Conservation (phyloP, 2,329 filamentous ascomycete species). For the Dothiorella sarmentorum region DNA sequence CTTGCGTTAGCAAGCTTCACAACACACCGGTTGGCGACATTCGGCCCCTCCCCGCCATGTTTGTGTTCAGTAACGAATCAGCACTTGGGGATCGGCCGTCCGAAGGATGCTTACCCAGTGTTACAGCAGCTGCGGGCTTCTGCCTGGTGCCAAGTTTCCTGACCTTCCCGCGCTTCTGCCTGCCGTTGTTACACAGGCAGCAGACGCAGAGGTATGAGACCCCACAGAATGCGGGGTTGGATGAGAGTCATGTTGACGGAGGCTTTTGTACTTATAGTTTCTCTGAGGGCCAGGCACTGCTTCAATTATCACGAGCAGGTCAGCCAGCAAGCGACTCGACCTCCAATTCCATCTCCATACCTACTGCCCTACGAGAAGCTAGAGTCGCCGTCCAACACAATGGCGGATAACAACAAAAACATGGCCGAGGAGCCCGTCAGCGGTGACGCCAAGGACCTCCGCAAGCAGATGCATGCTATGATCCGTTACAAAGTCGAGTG, state of each 20-base stretch:
- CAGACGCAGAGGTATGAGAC: not conserved
- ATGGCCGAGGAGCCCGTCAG: not conserved
- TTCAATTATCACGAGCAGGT: not conserved
- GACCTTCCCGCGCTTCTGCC: not conserved
- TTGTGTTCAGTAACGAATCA: no score
- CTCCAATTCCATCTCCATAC: no score
- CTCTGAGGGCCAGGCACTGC: not conserved
- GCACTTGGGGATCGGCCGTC: no score
- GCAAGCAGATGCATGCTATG: not conserved
- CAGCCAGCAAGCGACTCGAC: no score
- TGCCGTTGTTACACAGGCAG: not conserved
- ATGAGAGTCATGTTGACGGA: not conserved
- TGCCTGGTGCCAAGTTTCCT: not conserved
- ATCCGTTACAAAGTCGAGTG: conserved; percentile 15
- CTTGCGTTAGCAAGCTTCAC: no score
- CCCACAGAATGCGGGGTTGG: not conserved
- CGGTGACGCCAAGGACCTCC: not conserved
- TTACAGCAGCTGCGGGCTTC: no score
- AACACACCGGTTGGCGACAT: no score
- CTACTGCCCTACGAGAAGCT: no score
- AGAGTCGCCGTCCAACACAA: no score
- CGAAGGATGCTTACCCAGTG: no score
- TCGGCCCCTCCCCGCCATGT: no score
- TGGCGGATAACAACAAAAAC: not conserved
- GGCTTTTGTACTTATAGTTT: not conserved